These are phyloP conservation scores for Fistulina hepatica DNA, from an alignment of 1,284 basidiomycete species.

Conservation along the genomic window DNA sequence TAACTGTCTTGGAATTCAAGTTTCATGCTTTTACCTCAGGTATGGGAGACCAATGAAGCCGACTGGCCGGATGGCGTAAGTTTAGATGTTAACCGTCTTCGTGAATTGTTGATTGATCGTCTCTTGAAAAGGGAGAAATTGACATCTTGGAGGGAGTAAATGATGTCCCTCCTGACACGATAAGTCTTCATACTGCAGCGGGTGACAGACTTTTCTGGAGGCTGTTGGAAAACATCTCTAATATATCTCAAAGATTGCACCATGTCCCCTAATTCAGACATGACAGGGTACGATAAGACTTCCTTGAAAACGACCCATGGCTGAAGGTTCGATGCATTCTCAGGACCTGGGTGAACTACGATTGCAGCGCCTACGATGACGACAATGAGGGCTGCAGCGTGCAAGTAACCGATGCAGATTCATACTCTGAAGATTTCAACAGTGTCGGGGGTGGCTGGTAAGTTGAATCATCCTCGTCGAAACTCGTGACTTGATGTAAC, in stretches of 20 bases:
- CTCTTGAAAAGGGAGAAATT: slow-evolving; percentile 41
- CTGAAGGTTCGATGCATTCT: not conserved
- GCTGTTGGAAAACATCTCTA: too few species aligned
- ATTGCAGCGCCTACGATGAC: slow-evolving; percentile 42
- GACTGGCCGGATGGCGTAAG: slow-evolving; percentile 40
- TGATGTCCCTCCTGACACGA: slow-evolving; percentile 39
- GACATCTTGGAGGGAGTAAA: slow-evolving; percentile 67
- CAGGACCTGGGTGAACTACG: slow-evolving; percentile 29
- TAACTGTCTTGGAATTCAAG: slow-evolving; percentile 1
- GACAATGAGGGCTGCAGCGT: slow-evolving; percentile 59
- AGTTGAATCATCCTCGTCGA: slow-evolving; percentile 17
- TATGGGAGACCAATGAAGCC: slow-evolving; percentile 31
- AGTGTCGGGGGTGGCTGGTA: slow-evolving; percentile 47
- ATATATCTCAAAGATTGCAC: slow-evolving; percentile 43
- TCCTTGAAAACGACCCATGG: too few species aligned
- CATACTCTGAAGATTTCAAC: slow-evolving; percentile 52
- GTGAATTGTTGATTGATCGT: slow-evolving; percentile 1
- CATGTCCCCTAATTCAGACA: slow-evolving; percentile 48
- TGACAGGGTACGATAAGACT: too few species aligned
- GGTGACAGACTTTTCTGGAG: slow-evolving; percentile 23
- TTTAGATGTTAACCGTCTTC: not conserved
- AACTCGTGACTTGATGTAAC: too few species aligned
- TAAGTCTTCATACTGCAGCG: slow-evolving; percentile 52
- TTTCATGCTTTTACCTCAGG: not conserved
- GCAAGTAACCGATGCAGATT: slow-evolving; percentile 29